Conservation (phyloP, 2,329 filamentous ascomycete species). For the Fusarium piperis region DNA sequence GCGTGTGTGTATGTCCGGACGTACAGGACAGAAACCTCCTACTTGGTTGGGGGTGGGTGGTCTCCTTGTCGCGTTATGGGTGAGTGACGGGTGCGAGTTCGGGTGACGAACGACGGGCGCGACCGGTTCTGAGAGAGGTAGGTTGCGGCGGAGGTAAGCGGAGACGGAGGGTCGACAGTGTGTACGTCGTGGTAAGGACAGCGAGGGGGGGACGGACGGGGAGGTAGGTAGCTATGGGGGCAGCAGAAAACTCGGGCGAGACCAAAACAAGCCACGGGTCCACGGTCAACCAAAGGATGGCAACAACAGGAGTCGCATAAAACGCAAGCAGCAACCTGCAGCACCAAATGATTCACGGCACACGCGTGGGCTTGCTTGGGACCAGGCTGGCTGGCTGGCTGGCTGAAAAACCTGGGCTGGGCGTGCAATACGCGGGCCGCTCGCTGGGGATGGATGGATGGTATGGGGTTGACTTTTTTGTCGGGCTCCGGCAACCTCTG, state of each 20-base stretch:
- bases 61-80: constrained; percentile 40
- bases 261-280: constrained; percentile 41
- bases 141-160: constrained; percentile 37
- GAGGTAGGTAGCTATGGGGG: constrained; percentile 39
- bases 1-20: constrained; percentile 19
- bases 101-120: constrained; percentile 28
- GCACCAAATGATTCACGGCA: constrained; percentile 36
- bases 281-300: constrained; percentile 43
- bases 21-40: constrained; percentile 37
- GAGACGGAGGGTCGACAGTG: constrained; percentile 38
- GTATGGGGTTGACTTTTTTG: constrained; percentile 19
- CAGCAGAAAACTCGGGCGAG: constrained; percentile 17
- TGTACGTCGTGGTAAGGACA: constrained; percentile 38
- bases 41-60: constrained; percentile 37
- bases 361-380: constrained; percentile 24
- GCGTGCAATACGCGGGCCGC: constrained; percentile 15
- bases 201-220: constrained; percentile 5
- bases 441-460: constrained; percentile 14
- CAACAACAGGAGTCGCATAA: constrained; percentile 44
- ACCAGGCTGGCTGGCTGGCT: constrained; percentile 6
- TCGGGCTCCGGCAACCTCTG: constrained; percentile 6
- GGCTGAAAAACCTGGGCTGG: constrained; percentile 19
- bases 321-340: constrained; percentile 44
- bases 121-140: constrained; percentile 36
- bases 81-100: constrained; percentile 40